Evolutionary conservation across 257 asterid species (phyloP).

Genomic region (Thymus mandschuricus): DNA sequence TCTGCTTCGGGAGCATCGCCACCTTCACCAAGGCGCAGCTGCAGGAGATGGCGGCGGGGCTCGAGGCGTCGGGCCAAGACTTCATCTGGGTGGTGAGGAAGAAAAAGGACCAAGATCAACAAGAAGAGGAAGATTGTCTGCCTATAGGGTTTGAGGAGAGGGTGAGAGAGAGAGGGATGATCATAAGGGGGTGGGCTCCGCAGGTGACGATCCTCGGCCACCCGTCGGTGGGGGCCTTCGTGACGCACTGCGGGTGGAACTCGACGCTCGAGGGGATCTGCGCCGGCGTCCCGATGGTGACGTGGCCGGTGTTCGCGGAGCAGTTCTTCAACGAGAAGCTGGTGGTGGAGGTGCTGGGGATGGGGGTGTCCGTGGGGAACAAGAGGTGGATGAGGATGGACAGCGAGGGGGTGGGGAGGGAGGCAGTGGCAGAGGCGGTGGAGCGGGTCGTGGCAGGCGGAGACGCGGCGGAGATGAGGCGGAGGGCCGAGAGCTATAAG

Average conservation of each 20-base stretch:
- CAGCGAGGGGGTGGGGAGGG: constrained; percentile 45
- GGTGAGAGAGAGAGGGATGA: constrained; percentile 46
- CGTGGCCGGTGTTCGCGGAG: constrained; percentile 53
- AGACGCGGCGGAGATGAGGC: constrained; percentile 45
- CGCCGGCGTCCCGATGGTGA: constrained; percentile 51
- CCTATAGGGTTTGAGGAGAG: constrained; percentile 66
- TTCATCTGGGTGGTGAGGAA: constrained; percentile 73
- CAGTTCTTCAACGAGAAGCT: constrained; percentile 52
- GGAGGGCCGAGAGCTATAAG: constrained; percentile 33
- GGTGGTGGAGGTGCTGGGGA: constrained; percentile 39
- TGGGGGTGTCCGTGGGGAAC: constrained; percentile 46
- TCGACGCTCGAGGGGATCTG: constrained; percentile 40
- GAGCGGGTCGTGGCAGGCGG: constrained; percentile 43
- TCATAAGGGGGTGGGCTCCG: constrained; percentile 81
- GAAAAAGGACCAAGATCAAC: constrained; percentile 11
- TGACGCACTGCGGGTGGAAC: constrained; percentile 53
- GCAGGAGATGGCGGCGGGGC: constrained; percentile 65
- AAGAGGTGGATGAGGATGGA: constrained; percentile 35
- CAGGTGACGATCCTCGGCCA: constrained; percentile 48
- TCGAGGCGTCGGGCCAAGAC: constrained; percentile 55
- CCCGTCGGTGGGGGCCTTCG: constrained; percentile 37
- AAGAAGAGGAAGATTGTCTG: constrained; percentile 42
- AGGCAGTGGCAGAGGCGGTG: constrained; percentile 44
- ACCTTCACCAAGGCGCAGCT: constrained; percentile 51
- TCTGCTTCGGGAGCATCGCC: constrained; percentile 63